phyloP scores from a whole-genome alignment of 2,329 filamentous ascomycete species.

The Diaporthe citri region DNA sequence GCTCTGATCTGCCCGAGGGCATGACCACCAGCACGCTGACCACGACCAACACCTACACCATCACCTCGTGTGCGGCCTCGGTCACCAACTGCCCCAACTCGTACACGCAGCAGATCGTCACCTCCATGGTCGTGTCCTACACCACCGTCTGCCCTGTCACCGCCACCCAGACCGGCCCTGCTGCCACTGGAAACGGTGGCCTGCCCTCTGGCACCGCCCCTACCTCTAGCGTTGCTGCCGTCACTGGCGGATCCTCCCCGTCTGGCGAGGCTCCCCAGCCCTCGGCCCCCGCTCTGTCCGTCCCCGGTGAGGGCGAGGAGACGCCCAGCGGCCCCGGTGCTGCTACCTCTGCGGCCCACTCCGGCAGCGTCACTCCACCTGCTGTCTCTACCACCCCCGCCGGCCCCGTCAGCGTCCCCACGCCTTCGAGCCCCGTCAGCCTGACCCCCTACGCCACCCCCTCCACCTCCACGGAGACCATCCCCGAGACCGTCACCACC shows the following conservation, averaged over 20 bases:
- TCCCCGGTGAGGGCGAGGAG: neutral
- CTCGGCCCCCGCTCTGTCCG: neutral
- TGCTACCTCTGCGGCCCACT: slow-evolving; percentile 16
- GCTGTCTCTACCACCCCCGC: slow-evolving; percentile 4
- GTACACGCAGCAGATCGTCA: slow-evolving; percentile 46
- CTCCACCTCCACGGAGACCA: slow-evolving; percentile 42
- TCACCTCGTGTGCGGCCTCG: slow-evolving; percentile 47
- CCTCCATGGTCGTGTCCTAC: slow-evolving; percentile 43
- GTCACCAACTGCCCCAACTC: slow-evolving; percentile 49
- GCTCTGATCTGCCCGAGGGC: slow-evolving; percentile 32
- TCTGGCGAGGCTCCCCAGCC: neutral
- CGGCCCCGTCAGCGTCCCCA: slow-evolving; percentile 31
- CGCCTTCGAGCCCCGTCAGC: slow-evolving; percentile 35
- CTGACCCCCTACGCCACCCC: slow-evolving; percentile 38
- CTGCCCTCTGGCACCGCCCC: slow-evolving; percentile 12
- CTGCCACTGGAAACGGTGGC: slow-evolving; percentile 18
- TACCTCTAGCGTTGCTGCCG: slow-evolving; percentile 1
- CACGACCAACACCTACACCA: slow-evolving; percentile 47
- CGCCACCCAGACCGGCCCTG: slow-evolving; percentile 37
- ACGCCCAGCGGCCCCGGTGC: neutral
- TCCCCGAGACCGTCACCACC: slow-evolving; percentile 42
- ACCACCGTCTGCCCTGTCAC: slow-evolving; percentile 47
- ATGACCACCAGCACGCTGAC: slow-evolving; percentile 44
- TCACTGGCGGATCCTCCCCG: slow-evolving; percentile 9
- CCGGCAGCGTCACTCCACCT: slow-evolving; percentile 13